These are phyloP conservation scores for Cordyceps cicadae DNA, from an alignment of 2,329 filamentous ascomycete genomes.

Conservation along the genomic window DNA sequence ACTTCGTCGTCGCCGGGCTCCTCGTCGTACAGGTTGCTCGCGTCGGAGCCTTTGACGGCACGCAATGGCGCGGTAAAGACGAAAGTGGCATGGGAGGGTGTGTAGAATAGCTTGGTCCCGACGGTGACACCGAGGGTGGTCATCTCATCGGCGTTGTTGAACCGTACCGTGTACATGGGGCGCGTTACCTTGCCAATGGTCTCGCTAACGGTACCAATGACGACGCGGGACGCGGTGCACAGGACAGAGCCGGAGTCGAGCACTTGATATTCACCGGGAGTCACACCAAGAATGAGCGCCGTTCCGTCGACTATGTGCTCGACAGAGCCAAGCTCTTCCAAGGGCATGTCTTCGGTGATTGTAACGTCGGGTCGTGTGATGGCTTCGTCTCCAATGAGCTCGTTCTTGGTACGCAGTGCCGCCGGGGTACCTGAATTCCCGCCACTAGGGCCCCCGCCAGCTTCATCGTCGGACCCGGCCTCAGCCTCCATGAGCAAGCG, in stretches of 20 bases:
- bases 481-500: slow-evolving; percentile 79
- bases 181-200: slow-evolving; percentile 78
- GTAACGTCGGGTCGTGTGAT: slow-evolving; percentile 67
- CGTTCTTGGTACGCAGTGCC: slow-evolving; percentile 73
- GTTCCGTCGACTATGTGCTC: slow-evolving; percentile 72
- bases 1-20: slow-evolving; percentile 78
- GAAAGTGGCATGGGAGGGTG: slow-evolving; percentile 67
- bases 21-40: slow-evolving; percentile 91
- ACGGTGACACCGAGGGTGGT: slow-evolving; percentile 56
- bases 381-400: slow-evolving; percentile 50
- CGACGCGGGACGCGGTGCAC: slow-evolving; percentile 63
- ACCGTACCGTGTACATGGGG: slow-evolving; percentile 77
- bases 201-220: slow-evolving; percentile 78
- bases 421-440: slow-evolving; percentile 30
- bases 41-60: slow-evolving; percentile 78
- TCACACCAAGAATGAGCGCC: slow-evolving; percentile 69
- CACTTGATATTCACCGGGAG: slow-evolving; percentile 73
- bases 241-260: slow-evolving; percentile 78
- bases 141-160: slow-evolving; percentile 61
- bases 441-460: slow-evolving; percentile 39
- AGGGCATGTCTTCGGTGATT: slow-evolving; percentile 69
- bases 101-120: slow-evolving; percentile 70
- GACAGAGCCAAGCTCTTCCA: slow-evolving; percentile 66
- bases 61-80: slow-evolving; percentile 81
- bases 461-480: slow-evolving; percentile 68